A percentile compares a stretch with the other conserved stretches of the same genome.
Conservation (phyloP, 139 green algal genomes). For the Coelastrella sp. region DNA sequence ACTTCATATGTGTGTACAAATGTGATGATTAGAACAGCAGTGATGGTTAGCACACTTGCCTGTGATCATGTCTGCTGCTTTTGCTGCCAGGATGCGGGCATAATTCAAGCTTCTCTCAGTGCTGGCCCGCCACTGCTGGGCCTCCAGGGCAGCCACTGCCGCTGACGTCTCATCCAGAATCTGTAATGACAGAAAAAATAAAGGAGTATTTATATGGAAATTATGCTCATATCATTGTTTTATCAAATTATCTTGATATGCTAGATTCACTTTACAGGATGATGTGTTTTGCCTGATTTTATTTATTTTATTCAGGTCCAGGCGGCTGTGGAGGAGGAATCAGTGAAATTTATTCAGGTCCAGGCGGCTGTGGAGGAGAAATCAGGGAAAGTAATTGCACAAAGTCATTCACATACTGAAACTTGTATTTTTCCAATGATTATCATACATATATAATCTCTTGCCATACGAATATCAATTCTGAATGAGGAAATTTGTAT, state of each 20-base stretch:
- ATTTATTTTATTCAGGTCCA: too few species aligned
- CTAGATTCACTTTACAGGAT: too few species aligned
- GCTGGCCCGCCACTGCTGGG: conserved; percentile 46
- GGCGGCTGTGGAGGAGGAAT: too few species aligned
- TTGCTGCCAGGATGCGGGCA: conserved; percentile 30
- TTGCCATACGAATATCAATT: background rate
- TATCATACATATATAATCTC: background rate
- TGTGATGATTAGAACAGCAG: background rate
- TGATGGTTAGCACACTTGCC: background rate
- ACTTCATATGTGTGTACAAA: background rate
- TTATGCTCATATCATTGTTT: too few species aligned
- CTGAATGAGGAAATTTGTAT: background rate
- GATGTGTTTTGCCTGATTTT: too few species aligned
- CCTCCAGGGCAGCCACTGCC: conserved; percentile 54
- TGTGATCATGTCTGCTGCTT: conserved; percentile 4
- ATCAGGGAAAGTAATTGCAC: too few species aligned
- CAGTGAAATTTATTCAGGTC: too few species aligned
- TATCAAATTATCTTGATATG: too few species aligned
- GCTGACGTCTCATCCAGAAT: conserved; percentile 56
- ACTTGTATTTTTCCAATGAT: too few species aligned
- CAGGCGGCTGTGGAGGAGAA: too few species aligned
- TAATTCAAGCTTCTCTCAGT: conserved; percentile 38
- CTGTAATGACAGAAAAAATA: background rate
- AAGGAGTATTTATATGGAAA: too few species aligned
- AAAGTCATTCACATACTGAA: too few species aligned